A percentile compares a stretch with the other conserved stretches of the same genome.
These are phyloP conservation scores for Syzygium grande DNA, from an alignment of 345 rosid genomes.

Conservation along the genomic window DNA sequence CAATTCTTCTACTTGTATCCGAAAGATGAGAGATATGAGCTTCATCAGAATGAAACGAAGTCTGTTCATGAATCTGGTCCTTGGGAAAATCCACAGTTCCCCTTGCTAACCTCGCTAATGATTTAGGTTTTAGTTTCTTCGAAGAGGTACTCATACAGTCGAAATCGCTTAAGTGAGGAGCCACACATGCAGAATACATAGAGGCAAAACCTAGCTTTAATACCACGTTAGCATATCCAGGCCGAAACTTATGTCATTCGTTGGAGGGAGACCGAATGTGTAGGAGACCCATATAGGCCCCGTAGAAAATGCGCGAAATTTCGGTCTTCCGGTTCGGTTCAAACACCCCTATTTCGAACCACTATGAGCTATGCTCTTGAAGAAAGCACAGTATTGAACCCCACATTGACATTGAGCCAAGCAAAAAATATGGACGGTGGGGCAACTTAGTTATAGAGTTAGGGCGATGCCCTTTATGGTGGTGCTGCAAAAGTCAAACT, in stretches of 20 bases:
- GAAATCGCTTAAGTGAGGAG: neutral
- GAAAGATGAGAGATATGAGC: neutral
- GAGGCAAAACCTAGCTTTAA: neutral
- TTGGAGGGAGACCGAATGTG: neutral
- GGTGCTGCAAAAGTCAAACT: neutral
- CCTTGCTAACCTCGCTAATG: too few relatives aligned
- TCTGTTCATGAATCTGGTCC: neutral
- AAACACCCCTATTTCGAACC: too few relatives aligned
- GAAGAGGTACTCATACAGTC: too few relatives aligned
- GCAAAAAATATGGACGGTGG: neutral
- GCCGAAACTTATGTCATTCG: neutral
- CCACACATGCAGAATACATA: neutral
- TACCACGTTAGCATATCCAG: neutral
- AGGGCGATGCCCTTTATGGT: neutral
- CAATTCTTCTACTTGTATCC: neutral
- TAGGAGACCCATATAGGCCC: neutral
- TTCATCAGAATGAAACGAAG: slow-evolving; percentile 3
- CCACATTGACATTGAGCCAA: too few relatives aligned
- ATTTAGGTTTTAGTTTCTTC: too few relatives aligned
- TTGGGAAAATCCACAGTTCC: neutral
- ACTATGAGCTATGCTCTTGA: too few relatives aligned
- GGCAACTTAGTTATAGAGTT: neutral
- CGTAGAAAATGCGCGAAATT: neutral
- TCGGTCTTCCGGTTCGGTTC: too few relatives aligned
- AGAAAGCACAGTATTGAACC: too few relatives aligned